Evolutionary conservation across 176 grass and related monocot genomes (phyloP).

Genomic region (Phoenix dactylifera): DNA sequence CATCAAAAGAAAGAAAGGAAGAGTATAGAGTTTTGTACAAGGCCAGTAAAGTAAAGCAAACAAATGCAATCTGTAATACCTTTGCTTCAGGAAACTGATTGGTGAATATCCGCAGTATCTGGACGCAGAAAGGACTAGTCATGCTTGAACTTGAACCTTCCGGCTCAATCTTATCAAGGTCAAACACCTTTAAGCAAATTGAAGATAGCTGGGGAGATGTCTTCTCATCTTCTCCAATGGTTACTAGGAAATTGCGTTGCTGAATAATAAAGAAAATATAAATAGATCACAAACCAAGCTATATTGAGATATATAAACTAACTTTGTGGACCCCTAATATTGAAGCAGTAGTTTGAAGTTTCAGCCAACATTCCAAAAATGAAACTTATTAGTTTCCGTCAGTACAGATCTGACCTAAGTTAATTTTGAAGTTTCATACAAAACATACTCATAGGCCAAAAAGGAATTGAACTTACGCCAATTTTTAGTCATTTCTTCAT

Average conservation of each 20-base stretch:
- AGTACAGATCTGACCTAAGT: too few species aligned
- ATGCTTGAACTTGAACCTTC: slow-evolving; percentile 95
- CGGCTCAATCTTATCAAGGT: slow-evolving; percentile 97
- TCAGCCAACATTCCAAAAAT: too few species aligned
- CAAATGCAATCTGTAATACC: slow-evolving; percentile 27
- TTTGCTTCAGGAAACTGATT: slow-evolving; percentile 87
- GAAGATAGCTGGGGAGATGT: slow-evolving; percentile 55
- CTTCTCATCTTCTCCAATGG: slow-evolving; percentile 88
- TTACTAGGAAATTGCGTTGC: slow-evolving; percentile 87
- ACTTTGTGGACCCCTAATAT: too few species aligned
- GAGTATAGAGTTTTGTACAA: too few species aligned
- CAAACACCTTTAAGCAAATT: slow-evolving; percentile 88
- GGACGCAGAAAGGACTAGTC: slow-evolving; percentile 71
- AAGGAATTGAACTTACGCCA: too few species aligned
- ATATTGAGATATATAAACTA: too few species aligned
- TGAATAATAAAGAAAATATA: slow-evolving; percentile 30
- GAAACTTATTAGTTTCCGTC: too few species aligned
- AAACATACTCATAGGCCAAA: too few species aligned
- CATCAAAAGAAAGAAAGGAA: background rate
- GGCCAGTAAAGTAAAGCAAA: background rate
- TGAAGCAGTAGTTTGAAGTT: too few species aligned
- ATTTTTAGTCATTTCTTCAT: too few species aligned
- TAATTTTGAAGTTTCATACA: too few species aligned
- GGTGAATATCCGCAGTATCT: slow-evolving; percentile 89
- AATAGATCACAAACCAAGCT: too few species aligned